These are phyloP conservation scores for Didymella exigua DNA, from an alignment of 2,329 filamentous ascomycete species.

Conservation along the genomic window DNA sequence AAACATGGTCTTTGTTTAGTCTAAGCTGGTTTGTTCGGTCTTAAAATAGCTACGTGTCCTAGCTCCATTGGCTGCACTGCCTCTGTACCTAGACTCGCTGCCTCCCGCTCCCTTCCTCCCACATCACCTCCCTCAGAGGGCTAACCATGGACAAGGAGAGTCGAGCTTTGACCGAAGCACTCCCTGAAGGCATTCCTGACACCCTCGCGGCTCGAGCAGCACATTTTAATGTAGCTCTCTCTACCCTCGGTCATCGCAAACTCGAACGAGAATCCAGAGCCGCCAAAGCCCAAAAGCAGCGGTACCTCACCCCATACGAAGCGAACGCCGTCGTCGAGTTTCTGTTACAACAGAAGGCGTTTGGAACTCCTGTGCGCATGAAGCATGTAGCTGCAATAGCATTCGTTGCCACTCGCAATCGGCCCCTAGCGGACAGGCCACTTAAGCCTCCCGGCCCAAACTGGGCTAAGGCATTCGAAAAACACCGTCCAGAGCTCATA, in stretches of 20 bases:
- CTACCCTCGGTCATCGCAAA: neutral
- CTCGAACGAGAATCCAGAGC: neutral
- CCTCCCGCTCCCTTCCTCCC: no score
- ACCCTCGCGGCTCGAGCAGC: neutral
- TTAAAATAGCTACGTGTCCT: no score
- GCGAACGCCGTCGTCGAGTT: conserved; percentile 34
- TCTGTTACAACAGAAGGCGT: conserved; percentile 20
- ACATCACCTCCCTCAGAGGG: no score
- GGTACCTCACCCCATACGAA: conserved; percentile 37
- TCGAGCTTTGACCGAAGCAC: neutral
- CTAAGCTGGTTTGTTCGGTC: no score
- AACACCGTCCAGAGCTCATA: neutral
- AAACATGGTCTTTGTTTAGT: no score
- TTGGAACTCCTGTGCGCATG: neutral
- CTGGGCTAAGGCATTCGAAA: neutral
- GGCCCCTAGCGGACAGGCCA: neutral
- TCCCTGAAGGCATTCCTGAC: neutral
- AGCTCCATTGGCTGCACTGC: no score
- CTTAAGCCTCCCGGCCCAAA: neutral
- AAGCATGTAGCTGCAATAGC: neutral
- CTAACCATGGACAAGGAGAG: neutral
- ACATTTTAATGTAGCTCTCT: neutral
- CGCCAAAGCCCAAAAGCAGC: conserved; percentile 33
- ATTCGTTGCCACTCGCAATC: neutral
- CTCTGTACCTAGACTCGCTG: no score